Base-by-base conservation (phyloP, 140 eudicot species). In the Anethum foeniculum region DNA sequence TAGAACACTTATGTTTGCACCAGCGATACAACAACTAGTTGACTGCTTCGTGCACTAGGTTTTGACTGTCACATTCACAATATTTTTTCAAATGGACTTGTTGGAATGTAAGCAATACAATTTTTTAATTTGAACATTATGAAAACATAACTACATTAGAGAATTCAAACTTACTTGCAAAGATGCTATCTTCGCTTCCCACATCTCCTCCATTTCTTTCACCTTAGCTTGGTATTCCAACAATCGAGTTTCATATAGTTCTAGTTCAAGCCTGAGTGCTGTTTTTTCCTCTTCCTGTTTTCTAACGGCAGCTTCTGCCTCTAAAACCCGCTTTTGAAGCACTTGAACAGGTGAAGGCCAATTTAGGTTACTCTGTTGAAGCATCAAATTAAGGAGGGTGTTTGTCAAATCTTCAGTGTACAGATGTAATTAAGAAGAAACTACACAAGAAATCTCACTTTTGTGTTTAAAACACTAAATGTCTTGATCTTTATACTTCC, bases 171-270 rank as follows among this genome's bases (percentile, higher is more conserved):
- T 92, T 82, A 95, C 99, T 83, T 89, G 96, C 87, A 95, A 88
- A 46, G 97, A 85, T 72, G 83, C 74, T 81, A 88, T 89, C 84
- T 95, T 97, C 85, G 77, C 86, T 80, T 91, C 93, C 97, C 99
- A 95, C 78, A 87, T 86, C 32, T 93, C 97, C 86, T 92, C 99
- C 88, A 91, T 87, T 4, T 91, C 84, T 81, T 83, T 88, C 99
- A 93, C 88, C 84, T 89, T 92, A 76, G 81, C 80, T 81, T 92
- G 97, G 80, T 95, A 91, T 74, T 92, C 97, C 16, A 84, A 87
- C 95, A 94, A 92, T n/a, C 91, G 85, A 2, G 85, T 78, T 85
- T 93, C 97, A 54, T 75, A 87, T 72, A 88, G 90, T 62, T 84
- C 84, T 64, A 92, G 77, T 77, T 91, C 92, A 48, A 88, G 88